phyloP scores from a whole-genome alignment of 805 yeast genomes.

The Saccharomycopsis vini region DNA sequence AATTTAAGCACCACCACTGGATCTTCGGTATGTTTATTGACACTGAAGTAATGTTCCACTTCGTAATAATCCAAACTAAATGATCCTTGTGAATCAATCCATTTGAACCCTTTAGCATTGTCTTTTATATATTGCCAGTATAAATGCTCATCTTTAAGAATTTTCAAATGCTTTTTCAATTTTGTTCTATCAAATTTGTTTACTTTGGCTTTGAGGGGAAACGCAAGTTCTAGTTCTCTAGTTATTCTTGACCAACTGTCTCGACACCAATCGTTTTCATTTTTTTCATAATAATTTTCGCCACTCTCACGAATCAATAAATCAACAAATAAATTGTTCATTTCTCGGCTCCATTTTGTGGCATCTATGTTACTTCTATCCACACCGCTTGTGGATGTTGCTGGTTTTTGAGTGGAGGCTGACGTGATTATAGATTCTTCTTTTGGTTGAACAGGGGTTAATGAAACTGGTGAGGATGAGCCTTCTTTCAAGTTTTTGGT shows the following conservation, averaged over 20 bases:
- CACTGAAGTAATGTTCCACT: conserved; percentile 14
- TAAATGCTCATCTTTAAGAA: conserved; percentile 14
- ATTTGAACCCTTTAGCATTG: conserved; percentile 12
- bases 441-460: no score
- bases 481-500: no score
- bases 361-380: no score
- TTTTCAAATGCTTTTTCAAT: conserved; percentile 15
- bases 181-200: conserved; percentile 16
- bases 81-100: conserved; percentile 13
- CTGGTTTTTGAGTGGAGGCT: no score
- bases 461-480: no score
- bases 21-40: conserved; percentile 11
- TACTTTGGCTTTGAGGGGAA: conserved; percentile 17
- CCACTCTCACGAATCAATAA: conserved; percentile 12
- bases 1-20: conserved; percentile 9
- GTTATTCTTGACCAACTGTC: conserved; percentile 15
- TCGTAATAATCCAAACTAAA: conserved; percentile 12
- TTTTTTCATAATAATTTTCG: conserved; percentile 15
- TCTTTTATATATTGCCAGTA: conserved; percentile 17
- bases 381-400: no score
- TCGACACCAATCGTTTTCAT: conserved; percentile 17
- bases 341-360: conserved; percentile 17
- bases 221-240: conserved; percentile 13
- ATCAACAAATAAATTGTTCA: conserved; percentile 15
- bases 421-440: no score